Conservation (phyloP, 2,329 filamentous ascomycete species). For the Colletotrichum salicis region DNA sequence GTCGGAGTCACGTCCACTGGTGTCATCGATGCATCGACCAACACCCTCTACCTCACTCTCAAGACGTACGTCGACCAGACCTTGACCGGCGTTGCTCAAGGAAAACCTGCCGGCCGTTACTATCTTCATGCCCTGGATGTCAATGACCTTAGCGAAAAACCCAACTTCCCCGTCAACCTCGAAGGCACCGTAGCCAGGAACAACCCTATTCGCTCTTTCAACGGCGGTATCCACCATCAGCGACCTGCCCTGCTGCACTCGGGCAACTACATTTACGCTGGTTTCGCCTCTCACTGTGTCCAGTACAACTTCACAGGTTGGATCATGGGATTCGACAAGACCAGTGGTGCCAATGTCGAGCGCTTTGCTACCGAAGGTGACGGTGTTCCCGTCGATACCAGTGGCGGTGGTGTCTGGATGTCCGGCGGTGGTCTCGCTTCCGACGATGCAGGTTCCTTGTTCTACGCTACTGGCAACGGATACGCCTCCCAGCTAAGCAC, state of each 20-base stretch:
- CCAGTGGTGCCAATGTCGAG: conserved; percentile 49
- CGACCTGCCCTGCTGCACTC: conserved; percentile 58
- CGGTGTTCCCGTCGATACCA: conserved; percentile 48
- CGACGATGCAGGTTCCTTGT: conserved; percentile 52
- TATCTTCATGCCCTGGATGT: conserved; percentile 51
- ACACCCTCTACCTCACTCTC: conserved; percentile 55
- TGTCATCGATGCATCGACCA: conserved; percentile 56
- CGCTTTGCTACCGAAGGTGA: conserved; percentile 54
- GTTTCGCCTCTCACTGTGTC: conserved; percentile 66
- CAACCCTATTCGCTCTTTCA: conserved; percentile 58
- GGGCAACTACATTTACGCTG: conserved; percentile 60
- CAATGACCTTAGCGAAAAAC: conserved; percentile 49
- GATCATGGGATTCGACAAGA: conserved; percentile 60
- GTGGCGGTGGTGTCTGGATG: conserved; percentile 57
- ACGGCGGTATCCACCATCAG: conserved; percentile 63
- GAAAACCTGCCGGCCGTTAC: conserved; percentile 47
- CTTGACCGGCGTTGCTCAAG: conserved; percentile 43
- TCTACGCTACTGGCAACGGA: conserved; percentile 52
- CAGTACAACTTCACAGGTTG: conserved; percentile 66
- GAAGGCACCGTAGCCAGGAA: conserved; percentile 59
- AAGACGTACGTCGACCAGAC: conserved; percentile 54
- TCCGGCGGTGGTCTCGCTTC: conserved; percentile 52
- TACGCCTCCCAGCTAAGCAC: conserved; percentile 52
- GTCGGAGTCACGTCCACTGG: conserved; percentile 59
- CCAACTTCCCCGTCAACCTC: conserved; percentile 59